Evolutionary conservation across 225 moss, liverwort and hornwort genomes (phyloP).

Genomic region (Pseudisothecium myosuroides): DNA sequence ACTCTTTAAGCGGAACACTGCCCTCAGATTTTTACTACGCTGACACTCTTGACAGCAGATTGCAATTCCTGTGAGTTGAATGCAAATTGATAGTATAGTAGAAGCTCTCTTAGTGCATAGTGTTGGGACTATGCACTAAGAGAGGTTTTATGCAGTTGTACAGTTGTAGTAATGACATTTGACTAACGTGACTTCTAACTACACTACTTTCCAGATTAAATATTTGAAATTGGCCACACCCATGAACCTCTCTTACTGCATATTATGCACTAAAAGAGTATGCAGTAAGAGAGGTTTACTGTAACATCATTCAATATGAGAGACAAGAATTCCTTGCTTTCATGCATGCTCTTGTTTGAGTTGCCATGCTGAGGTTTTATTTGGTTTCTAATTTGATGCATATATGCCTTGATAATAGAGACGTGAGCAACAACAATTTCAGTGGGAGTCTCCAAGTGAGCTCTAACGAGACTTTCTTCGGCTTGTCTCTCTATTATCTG

Average conservation of each 20-base stretch:
- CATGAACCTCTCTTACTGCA: too few species aligned
- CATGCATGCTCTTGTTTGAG: background rate
- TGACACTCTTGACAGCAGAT: too few species aligned
- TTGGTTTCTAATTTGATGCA: background rate
- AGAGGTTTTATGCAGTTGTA: too few species aligned
- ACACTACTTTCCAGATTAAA: too few species aligned
- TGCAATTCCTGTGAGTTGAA: background rate
- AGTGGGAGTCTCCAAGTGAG: background rate
- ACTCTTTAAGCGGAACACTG: background rate
- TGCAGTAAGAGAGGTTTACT: too few species aligned
- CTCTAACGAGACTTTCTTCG: background rate
- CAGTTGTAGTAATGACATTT: too few species aligned
- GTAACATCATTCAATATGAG: too few species aligned
- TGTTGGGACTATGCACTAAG: too few species aligned
- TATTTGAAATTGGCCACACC: too few species aligned
- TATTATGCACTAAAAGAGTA: too few species aligned
- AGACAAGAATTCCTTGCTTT: background rate
- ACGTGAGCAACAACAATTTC: background rate
- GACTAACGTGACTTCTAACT: too few species aligned
- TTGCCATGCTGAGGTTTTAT: background rate
- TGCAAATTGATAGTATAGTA: background rate
- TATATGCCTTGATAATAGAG: background rate
- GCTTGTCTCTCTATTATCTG: accelerated
- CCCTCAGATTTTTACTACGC: background rate
- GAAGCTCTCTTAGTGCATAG: too few species aligned